These are phyloP conservation scores for Phytopythium sindhum DNA, from an alignment of 352 stramenopile species.

Conservation along the genomic window DNA sequence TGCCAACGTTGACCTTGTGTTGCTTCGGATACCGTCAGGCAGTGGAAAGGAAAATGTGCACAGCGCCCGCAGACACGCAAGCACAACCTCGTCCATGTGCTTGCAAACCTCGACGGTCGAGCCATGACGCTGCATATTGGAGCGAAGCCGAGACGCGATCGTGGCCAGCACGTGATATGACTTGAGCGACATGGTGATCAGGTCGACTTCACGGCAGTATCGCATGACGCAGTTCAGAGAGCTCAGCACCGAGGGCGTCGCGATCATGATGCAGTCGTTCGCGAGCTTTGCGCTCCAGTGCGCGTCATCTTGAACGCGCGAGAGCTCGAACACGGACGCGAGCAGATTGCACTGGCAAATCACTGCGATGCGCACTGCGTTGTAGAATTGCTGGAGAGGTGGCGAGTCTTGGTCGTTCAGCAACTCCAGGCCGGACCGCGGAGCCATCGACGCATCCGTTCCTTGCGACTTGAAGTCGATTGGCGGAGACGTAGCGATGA, in stretches of 20 bases:
- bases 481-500: slow-evolving; percentile 77
- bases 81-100: slow-evolving; percentile 72
- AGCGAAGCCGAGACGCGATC: slow-evolving; percentile 61
- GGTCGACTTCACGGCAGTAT: slow-evolving; percentile 74
- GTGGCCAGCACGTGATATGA: slow-evolving; percentile 81
- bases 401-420: slow-evolving; percentile 83
- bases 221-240: slow-evolving; percentile 77
- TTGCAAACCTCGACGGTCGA: slow-evolving; percentile 36
- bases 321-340: slow-evolving; percentile 72
- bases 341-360: slow-evolving; percentile 76
- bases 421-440: slow-evolving; percentile 71
- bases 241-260: slow-evolving; percentile 69
- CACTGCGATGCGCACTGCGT: slow-evolving; percentile 69
- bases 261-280: slow-evolving; percentile 53
- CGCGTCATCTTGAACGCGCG: slow-evolving; percentile 39
- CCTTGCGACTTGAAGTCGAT: slow-evolving; percentile 59
- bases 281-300: slow-evolving; percentile 43
- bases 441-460: slow-evolving; percentile 27
- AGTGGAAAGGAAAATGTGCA: slow-evolving; percentile 81
- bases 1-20: slow-evolving; percentile 24
- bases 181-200: slow-evolving; percentile 81
- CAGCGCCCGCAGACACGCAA: slow-evolving; percentile 66
- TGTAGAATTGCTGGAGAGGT: slow-evolving; percentile 74
- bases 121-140: slow-evolving; percentile 39
- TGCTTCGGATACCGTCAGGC: slow-evolving; percentile 55